Evolutionary conservation across 192 early-diverging fungal species (phyloP), one percentile per base, ranked within the genome.

Genomic region (Podila horticola): DNA sequence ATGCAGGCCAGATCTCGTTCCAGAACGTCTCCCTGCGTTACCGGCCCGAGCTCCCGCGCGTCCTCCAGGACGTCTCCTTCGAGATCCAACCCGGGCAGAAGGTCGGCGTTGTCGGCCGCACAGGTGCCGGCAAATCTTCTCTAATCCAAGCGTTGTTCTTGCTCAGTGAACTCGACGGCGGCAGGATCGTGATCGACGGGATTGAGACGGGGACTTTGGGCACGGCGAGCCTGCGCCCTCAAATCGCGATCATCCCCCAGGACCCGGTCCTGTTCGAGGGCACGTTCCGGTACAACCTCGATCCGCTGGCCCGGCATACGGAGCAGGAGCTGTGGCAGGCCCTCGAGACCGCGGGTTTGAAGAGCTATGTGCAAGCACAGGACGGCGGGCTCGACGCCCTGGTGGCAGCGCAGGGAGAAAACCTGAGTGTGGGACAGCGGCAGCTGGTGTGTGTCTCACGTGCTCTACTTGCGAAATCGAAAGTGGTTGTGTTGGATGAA

Each of bases 61-160:
- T 98, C 13, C 84, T 99, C n/a, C 94, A 90, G 52, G 82, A 86
- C 29, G 83, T 99, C 55, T 89, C 89, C 20, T 91, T 97, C 63
- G 48, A 60, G 0, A 88, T 96, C 45, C 75, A 85, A 0, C 72
- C 91, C 7, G 82, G 82, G 17, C 87, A 90, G 72, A 97, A 95
- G 70, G 93, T 98, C 75, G 97, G 96, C 13, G 91, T 98, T 7
- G 95, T 97, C n/a, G 97, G 97, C 0, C 66, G 96, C 22, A 95
- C 96, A 1, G 95, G 95, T 30, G 90, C 94, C 7, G 96, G 95
- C 34, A 97, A 97, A 68, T 92, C 91, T 19, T 93, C 93, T 5
- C 75, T 97, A 60, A 90, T 91, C 22, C 86, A 94, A 64, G 90
- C 94, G 1, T 85, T 97, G 57, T 88, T 97, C 68, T 87, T 95